A percentile compares a stretch with the other conserved stretches of the same genome.
Conservation (phyloP, 148 eudicot species). For the Simmondsia chinensis region DNA sequence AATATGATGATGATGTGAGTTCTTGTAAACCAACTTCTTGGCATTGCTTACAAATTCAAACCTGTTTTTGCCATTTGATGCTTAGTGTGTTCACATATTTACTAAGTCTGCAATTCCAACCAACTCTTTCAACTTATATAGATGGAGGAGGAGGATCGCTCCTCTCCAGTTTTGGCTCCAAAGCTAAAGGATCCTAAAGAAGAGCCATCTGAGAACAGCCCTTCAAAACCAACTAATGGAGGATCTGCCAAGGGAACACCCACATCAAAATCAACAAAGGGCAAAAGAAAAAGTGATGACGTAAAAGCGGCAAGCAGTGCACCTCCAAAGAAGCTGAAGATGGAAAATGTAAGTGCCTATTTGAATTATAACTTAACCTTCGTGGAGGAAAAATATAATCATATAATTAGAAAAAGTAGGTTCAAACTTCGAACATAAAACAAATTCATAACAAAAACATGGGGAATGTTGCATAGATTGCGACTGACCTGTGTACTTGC, state of each 20-base stretch:
- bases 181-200: slow-evolving; percentile 73
- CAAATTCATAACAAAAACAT: too few species aligned
- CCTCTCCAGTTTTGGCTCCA: slow-evolving; percentile 77
- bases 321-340: slow-evolving; percentile 72
- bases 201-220: slow-evolving; percentile 74
- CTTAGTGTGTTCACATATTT: not conserved
- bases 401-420: too few species aligned
- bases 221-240: slow-evolving; percentile 42
- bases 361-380: too few species aligned
- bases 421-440: too few species aligned
- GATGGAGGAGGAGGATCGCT: slow-evolving; percentile 70
- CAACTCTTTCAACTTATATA: slow-evolving; percentile 7
- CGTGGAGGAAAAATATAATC: too few species aligned
- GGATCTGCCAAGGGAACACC: slow-evolving; percentile 67
- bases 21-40: slow-evolving; percentile 4
- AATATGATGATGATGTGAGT: slow-evolving; percentile 83
- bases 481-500: too few species aligned
- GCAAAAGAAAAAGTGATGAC: slow-evolving; percentile 80
- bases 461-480: too few species aligned
- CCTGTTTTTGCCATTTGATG: not conserved
- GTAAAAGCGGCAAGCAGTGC: slow-evolving; percentile 47
- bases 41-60: not conserved
- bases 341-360: slow-evolving; percentile 51
- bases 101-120: not conserved
- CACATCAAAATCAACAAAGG: slow-evolving; percentile 71